Percentiles rank a stretch among this genome's conserved stretches.
phyloP scores from a whole-genome alignment of 2,329 filamentous ascomycete species.

The Camillea tinctor region DNA sequence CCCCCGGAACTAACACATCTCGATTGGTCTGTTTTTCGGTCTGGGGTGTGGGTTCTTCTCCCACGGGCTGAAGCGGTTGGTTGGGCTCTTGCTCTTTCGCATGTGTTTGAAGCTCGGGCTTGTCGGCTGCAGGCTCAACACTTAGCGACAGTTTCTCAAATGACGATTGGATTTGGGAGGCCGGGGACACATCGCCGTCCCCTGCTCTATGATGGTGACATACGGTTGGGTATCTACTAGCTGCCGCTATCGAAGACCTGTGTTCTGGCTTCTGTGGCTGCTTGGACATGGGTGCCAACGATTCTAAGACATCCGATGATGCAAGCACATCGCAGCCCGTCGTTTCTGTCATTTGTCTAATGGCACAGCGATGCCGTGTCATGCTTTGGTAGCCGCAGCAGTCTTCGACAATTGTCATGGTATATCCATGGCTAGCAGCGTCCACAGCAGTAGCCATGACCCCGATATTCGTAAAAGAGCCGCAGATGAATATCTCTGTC shows the following conservation, averaged over 20 bases:
- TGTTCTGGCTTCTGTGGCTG: constrained; percentile 14
- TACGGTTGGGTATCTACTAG: constrained; percentile 28
- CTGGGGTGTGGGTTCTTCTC: constrained; percentile 16
- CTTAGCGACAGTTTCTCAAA: constrained; percentile 37
- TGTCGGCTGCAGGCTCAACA: constrained; percentile 28
- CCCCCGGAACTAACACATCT: constrained; percentile 11
- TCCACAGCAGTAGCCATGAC: constrained; percentile 91
- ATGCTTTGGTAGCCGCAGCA: constrained; percentile 79
- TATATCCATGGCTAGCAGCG: constrained; percentile 81
- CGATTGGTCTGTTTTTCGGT: constrained; percentile 13
- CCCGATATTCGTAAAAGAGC: constrained; percentile 81
- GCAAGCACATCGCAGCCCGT: constrained; percentile 69
- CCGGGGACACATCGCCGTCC: constrained; percentile 21
- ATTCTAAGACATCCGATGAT: constrained; percentile 55
- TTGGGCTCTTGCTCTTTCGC: constrained; percentile 20
- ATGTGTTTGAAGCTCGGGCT: constrained; percentile 20
- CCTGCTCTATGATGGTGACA: constrained; percentile 23
- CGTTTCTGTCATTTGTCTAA: constrained; percentile 69
- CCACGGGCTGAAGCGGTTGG: constrained; percentile 28
- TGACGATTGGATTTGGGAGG: constrained; percentile 29
- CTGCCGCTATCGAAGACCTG: constrained; percentile 13
- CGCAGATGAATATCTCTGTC: constrained; percentile 86
- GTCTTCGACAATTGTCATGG: constrained; percentile 84
- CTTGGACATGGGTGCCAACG: constrained; percentile 25
- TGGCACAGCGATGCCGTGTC: constrained; percentile 66